phyloP scores from a whole-genome alignment of 202 grass and related monocot genomes.

The Digitaria exilis region DNA sequence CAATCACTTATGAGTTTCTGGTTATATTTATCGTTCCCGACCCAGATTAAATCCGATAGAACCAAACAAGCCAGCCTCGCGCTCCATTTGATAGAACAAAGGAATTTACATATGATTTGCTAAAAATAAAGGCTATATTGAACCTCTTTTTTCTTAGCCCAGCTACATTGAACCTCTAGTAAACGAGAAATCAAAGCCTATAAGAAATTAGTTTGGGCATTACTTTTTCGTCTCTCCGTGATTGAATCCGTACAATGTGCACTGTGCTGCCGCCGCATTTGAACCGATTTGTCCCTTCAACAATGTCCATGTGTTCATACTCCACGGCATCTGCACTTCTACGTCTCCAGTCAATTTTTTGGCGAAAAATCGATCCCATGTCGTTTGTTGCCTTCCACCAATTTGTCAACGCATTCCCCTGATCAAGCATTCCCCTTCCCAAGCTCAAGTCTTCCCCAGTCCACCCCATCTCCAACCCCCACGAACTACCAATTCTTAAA shows the following conservation, averaged over 20 bases:
- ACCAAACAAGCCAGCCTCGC: no score
- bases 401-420: constrained; percentile 12
- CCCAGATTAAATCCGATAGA: no score
- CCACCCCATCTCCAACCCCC: neutral
- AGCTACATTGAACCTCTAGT: no score
- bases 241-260: neutral
- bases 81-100: no score
- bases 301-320: neutral
- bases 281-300: neutral
- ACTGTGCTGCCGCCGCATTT: neutral
- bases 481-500: constrained; percentile 12
- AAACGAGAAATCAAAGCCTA: neutral
- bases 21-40: no score
- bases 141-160: no score
- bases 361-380: neutral
- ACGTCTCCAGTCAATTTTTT: neutral
- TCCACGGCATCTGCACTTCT: neutral
- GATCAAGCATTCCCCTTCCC: constrained; percentile 6
- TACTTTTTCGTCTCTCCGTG: neutral
- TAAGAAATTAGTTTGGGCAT: neutral
- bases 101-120: no score
- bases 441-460: constrained; percentile 26
- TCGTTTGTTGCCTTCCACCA: neutral
- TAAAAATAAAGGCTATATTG: no score
- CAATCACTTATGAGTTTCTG: no score